These are phyloP conservation scores for Aspergillus asperescens DNA, from an alignment of 495 filamentous ascomycete species.

Conservation along the genomic window DNA sequence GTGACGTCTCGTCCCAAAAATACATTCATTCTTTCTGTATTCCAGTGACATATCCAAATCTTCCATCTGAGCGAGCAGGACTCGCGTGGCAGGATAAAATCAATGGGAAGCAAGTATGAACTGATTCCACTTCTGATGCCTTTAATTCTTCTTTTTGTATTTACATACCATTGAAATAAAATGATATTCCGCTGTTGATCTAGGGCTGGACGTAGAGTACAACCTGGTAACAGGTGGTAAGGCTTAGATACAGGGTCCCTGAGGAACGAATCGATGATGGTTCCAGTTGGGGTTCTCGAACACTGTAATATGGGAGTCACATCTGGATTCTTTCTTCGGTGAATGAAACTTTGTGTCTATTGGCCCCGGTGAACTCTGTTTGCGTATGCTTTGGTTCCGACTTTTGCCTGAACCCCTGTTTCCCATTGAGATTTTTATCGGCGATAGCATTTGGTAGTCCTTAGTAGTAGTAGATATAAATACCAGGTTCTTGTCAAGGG, in stretches of 20 bases:
- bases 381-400: constrained; percentile 6
- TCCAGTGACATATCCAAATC: not conserved
- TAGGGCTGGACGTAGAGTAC: not conserved
- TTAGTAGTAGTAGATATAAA: constrained; percentile 6
- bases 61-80: not conserved
- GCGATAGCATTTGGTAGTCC: not conserved
- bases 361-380: constrained; percentile 2
- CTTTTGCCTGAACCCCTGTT: constrained; percentile 10
- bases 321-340: not conserved
- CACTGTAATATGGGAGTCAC: not conserved
- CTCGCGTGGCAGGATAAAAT: not conserved
- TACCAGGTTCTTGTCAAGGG: no score
- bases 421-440: not conserved
- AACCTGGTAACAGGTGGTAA: not conserved
- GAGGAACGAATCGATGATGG: not conserved
- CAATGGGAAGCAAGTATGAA: constrained; percentile 16
- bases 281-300: no score
- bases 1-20: not conserved
- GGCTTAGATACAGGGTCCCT: not conserved
- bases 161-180: not conserved
- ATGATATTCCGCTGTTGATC: not conserved
- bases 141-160: not conserved
- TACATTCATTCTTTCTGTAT: constrained; percentile 4
- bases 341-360: constrained; percentile 1
- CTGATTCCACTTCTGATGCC: constrained; percentile 12